Base-by-base conservation (phyloP, 179 eudicot species). In the Sideroxylon spinosum region DNA sequence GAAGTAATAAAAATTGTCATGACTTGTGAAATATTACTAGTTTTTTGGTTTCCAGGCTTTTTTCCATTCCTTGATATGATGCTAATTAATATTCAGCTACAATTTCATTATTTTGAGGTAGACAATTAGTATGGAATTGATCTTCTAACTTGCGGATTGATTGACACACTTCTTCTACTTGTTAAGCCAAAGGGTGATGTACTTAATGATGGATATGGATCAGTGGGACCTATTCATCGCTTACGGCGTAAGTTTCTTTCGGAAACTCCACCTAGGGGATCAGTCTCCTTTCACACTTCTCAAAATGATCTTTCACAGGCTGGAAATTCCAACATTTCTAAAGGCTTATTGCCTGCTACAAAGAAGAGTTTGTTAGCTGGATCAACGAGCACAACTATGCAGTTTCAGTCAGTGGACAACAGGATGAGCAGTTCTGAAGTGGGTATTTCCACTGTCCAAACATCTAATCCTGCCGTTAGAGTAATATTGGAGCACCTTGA, bases 201-300 rank as follows among this genome's bases (percentile, higher is more conserved):
- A 4, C 61, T 73, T 2, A 84, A 82, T 57, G 87, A 81, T 77
- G 62, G 76, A 28, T 83, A 86, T 79, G 93, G 93, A 74, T 86
- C 98, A 63, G 93, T 85, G 78, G 99, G 99, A 56, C 97, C 97
- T 25, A 84, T 91, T 73, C 94, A 95, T 71, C 88, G 91, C 44
- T 28, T 79, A 52, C 87, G 92, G 26, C 85, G 83, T 52, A 92
- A 87, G 75, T 88, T 83, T 80, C 68, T 83, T 76, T 82, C 95
- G 71, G 90, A 87, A 86, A 79, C 86, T 60, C 89, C 81, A 49
- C 78, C 91, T 23, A 85, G 86, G 80, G 87, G 82, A 74, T 86
- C 98, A 68, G 74, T 79, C 32, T 74, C 84, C 65, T 78, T 55
- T 20, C 75, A 75, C 66, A 82, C 86, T 56, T 78, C 86, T 49